Conservation (phyloP, 768 basidiomycete species). For the Trametes maxima region DNA sequence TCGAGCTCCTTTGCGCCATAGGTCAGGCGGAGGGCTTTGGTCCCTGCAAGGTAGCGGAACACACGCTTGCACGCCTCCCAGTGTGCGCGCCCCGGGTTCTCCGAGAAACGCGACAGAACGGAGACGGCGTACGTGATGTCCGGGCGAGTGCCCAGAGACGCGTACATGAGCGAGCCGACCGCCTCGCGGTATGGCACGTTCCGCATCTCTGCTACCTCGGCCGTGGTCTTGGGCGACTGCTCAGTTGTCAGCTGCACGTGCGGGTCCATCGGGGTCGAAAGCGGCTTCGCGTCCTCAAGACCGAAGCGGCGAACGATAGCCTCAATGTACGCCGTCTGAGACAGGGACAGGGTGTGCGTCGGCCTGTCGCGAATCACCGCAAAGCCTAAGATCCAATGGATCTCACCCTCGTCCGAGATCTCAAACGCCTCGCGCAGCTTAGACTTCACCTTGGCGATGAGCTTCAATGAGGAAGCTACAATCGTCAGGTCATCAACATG, state of each 20-base stretch:
- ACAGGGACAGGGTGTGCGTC: background rate
- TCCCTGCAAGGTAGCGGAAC: slow-evolving; percentile 38
- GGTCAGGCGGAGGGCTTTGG: slow-evolving; percentile 24
- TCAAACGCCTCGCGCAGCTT: background rate
- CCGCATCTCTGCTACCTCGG: background rate
- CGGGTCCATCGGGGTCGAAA: background rate
- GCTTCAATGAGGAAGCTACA: background rate
- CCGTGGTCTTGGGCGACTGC: background rate
- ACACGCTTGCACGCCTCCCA: slow-evolving; percentile 36
- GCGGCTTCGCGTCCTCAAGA: background rate
- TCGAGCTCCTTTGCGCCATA: background rate
- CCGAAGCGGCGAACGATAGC: background rate
- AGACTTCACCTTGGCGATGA: background rate
- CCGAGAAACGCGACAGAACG: slow-evolving; percentile 34
- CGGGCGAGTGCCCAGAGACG: slow-evolving; percentile 36
- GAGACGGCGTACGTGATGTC: slow-evolving; percentile 39
- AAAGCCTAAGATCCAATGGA: background rate
- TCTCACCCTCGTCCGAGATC: no score
- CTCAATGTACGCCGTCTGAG: background rate
- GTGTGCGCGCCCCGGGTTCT: slow-evolving; percentile 33
- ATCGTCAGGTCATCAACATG: background rate
- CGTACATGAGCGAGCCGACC: slow-evolving; percentile 32
- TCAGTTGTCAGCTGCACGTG: background rate
- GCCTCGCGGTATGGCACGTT: background rate
- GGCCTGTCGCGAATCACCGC: background rate